Percentiles rank a stretch among this genome's conserved stretches.
Evolutionary conservation across 2,329 filamentous ascomycete genomes (phyloP).

Genomic region (Epichloe sp.): DNA sequence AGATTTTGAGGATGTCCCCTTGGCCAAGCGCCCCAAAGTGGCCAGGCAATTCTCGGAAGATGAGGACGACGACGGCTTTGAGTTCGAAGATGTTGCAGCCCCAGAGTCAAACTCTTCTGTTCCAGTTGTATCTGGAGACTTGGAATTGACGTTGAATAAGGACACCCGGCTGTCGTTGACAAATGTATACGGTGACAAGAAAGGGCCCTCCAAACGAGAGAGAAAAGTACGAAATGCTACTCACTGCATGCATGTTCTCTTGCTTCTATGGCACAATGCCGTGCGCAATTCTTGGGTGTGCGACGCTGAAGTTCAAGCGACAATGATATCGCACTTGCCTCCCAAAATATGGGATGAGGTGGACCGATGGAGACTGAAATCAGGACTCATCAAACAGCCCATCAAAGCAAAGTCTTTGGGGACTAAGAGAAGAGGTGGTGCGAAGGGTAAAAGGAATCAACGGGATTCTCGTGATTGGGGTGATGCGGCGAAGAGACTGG

Average conservation of each 20-base stretch:
- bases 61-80: slow-evolving; percentile 27
- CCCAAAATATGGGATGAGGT: slow-evolving; percentile 57
- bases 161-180: slow-evolving; percentile 46
- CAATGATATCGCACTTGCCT: slow-evolving; percentile 61
- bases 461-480: slow-evolving; percentile 52
- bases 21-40: slow-evolving; percentile 28
- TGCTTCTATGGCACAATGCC: slow-evolving; percentile 80
- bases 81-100: slow-evolving; percentile 51
- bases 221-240: slow-evolving; percentile 63
- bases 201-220: slow-evolving; percentile 76
- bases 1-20: slow-evolving; percentile 37
- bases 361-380: slow-evolving; percentile 58
- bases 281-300: slow-evolving; percentile 75
- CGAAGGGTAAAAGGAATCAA: slow-evolving; percentile 12
- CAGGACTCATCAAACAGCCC: slow-evolving; percentile 42
- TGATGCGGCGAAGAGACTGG: slow-evolving; percentile 51
- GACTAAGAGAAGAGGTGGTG: slow-evolving; percentile 15
- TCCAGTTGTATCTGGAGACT: slow-evolving; percentile 45
- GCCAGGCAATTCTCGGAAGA: slow-evolving; percentile 10
- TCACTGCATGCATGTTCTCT: slow-evolving; percentile 81
- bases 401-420: slow-evolving; percentile 11
- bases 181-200: slow-evolving; percentile 54
- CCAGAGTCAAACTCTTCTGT: slow-evolving; percentile 41
- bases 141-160: slow-evolving; percentile 58
- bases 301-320: slow-evolving; percentile 61